Percentiles rank a stretch among this genome's conserved stretches.
phyloP scores from a whole-genome alignment of 208 protist species.

The Trypanosomatidae sp. region DNA sequence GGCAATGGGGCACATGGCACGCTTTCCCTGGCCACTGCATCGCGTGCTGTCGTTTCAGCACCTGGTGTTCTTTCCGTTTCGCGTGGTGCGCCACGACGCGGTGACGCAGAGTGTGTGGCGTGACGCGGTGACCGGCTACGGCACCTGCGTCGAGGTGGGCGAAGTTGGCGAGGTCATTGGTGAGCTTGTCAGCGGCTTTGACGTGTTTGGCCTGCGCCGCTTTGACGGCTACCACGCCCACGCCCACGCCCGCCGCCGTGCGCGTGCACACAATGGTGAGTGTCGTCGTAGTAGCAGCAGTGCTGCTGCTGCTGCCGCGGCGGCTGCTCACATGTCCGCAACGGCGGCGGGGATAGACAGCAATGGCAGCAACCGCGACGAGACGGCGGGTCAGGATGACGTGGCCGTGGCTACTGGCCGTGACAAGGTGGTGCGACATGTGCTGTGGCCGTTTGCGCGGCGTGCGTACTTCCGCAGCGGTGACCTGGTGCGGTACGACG shows the following conservation, averaged over 20 bases:
- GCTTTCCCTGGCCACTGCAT: conserved; percentile 16
- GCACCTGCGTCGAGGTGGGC: conserved; percentile 14
- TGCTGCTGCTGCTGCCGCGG: background rate
- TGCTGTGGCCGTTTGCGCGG: conserved; percentile 25
- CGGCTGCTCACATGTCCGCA: no score
- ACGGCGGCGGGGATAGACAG: conserved; percentile 3
- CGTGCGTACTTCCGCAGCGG: conserved; percentile 59
- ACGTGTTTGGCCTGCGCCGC: conserved; percentile 37
- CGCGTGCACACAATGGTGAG: no score
- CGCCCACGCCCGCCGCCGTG: no score
- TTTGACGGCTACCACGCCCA: conserved; percentile 70
- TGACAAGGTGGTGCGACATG: conserved; percentile 25
- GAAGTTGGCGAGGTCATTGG: conserved; percentile 34
- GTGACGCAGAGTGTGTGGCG: conserved; percentile 28
- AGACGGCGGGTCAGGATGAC: no score
- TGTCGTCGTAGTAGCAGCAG: no score
- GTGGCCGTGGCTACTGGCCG: no score
- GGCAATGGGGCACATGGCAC: conserved; percentile 43
- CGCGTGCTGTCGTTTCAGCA: conserved; percentile 16
- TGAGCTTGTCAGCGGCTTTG: conserved; percentile 37
- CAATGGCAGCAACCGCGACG: background rate
- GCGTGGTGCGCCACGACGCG: conserved; percentile 27
- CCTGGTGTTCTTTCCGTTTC: conserved; percentile 26
- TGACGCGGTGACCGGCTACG: conserved; percentile 15
- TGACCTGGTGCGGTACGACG: conserved; percentile 40